phyloP scores from a whole-genome alignment of 345 rosid genomes.

The Gossypium herbaceum region DNA sequence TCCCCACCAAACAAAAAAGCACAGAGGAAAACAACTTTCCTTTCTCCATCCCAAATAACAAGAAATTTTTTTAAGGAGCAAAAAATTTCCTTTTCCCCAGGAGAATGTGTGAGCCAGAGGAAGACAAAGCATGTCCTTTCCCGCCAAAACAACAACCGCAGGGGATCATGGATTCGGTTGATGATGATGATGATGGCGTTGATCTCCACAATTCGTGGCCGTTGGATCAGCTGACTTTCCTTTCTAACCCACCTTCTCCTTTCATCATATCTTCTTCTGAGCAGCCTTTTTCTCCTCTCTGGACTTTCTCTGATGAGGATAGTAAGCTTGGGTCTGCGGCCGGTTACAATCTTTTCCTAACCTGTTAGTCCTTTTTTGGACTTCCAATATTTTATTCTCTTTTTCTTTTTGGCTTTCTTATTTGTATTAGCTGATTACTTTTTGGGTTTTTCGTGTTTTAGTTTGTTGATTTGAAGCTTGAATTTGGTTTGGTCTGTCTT shows the following conservation, averaged over 20 bases:
- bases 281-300: conserved; percentile 82
- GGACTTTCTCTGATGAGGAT: conserved; percentile 71
- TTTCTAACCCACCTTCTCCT: conserved; percentile 57
- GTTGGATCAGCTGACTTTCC: conserved; percentile 58
- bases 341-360: conserved; percentile 43
- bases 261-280: conserved; percentile 45
- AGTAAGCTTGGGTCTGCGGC: conserved; percentile 34
- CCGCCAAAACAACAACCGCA: conserved; percentile 39
- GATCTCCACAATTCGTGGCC: conserved; percentile 68
- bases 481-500: neutral
- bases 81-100: neutral
- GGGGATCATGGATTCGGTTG: conserved; percentile 33
- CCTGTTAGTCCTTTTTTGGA: conserved; percentile 41
- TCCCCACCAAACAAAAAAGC: neutral
- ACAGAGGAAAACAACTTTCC: neutral
- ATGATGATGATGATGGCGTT: conserved; percentile 39
- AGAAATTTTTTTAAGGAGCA: neutral
- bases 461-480: neutral
- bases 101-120: conserved; percentile 1
- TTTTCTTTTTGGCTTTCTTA: neutral
- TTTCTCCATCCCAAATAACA: neutral
- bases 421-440: neutral
- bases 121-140: conserved; percentile 20
- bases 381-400: neutral
- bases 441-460: neutral